Evolutionary conservation across 805 yeast species (phyloP).

Genomic region (Kuraishia capsulata): DNA sequence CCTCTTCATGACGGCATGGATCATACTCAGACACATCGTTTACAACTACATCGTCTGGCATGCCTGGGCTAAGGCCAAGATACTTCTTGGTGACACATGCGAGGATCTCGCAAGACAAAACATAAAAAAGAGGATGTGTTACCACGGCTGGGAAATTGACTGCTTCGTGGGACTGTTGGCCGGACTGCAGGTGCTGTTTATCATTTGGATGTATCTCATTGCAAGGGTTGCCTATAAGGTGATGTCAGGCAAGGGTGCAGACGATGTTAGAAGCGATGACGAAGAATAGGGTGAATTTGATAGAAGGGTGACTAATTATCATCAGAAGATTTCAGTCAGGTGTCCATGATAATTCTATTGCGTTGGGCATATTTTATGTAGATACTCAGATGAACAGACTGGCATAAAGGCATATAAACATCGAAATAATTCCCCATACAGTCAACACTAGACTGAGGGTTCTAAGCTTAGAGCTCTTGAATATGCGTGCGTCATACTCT

Average conservation of each 20-base stretch:
- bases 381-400: constrained; percentile 27
- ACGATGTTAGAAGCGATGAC: constrained; percentile 78
- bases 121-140: constrained; percentile 31
- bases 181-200: constrained; percentile 55
- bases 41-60: constrained; percentile 62
- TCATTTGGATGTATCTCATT: constrained; percentile 72
- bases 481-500: constrained; percentile 9
- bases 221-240: constrained; percentile 62
- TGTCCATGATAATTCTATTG: constrained; percentile 1
- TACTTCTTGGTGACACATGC: constrained; percentile 40
- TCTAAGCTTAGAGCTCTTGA: constrained; percentile 4
- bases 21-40: constrained; percentile 60
- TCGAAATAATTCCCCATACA: constrained; percentile 45
- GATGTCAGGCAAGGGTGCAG: constrained; percentile 66
- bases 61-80: constrained; percentile 36
- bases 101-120: constrained; percentile 3
- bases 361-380: neutral
- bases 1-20: constrained; percentile 61
- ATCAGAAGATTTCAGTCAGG: too few species aligned
- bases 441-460: constrained; percentile 27
- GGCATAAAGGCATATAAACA: constrained; percentile 45
- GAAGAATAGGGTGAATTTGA: constrained; percentile 48
- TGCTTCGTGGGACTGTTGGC: constrained; percentile 47
- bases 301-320: constrained; percentile 1
- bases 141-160: constrained; percentile 34